Percentiles rank a stretch among this genome's conserved stretches.
phyloP scores from a whole-genome alignment of 257 asterid genomes.

The Penstemon davidsonii region DNA sequence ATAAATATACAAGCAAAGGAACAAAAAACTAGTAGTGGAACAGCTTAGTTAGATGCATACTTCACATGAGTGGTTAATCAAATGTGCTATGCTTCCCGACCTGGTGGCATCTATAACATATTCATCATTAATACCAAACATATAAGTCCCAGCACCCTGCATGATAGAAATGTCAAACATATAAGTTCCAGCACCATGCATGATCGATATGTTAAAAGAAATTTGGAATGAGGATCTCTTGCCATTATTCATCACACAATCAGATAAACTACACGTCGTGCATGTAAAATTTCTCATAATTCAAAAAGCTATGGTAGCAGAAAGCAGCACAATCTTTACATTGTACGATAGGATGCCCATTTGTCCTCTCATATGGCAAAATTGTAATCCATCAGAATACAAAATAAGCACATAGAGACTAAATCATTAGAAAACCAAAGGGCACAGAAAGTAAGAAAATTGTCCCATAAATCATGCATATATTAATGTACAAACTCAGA shows the following conservation, averaged over 20 bases:
- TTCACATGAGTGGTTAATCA: slow-evolving; percentile 97
- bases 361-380: slow-evolving; percentile 2
- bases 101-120: slow-evolving; percentile 96
- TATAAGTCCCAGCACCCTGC: slow-evolving; percentile 99
- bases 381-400: no score
- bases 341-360: slow-evolving; percentile 6
- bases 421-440: no score
- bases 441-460: no score
- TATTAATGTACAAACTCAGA: no score
- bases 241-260: slow-evolving; percentile 15
- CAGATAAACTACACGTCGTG: no score
- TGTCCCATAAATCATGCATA: no score
- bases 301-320: slow-evolving; percentile 10
- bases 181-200: slow-evolving; percentile 99
- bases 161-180: slow-evolving; percentile 54
- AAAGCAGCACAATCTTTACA: background rate
- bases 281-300: no score
- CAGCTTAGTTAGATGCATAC: slow-evolving; percentile 45
- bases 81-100: slow-evolving; percentile 96
- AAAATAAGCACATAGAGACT: no score
- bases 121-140: slow-evolving; percentile 88
- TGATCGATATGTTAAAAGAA: slow-evolving; percentile 19
- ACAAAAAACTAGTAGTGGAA: slow-evolving; percentile 14
- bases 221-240: slow-evolving; percentile 19
- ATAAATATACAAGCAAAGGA: background rate